Percentiles rank a stretch among this genome's conserved stretches.
Evolutionary conservation across 768 basidiomycete species (phyloP).

Genomic region (Boletus speciosus): DNA sequence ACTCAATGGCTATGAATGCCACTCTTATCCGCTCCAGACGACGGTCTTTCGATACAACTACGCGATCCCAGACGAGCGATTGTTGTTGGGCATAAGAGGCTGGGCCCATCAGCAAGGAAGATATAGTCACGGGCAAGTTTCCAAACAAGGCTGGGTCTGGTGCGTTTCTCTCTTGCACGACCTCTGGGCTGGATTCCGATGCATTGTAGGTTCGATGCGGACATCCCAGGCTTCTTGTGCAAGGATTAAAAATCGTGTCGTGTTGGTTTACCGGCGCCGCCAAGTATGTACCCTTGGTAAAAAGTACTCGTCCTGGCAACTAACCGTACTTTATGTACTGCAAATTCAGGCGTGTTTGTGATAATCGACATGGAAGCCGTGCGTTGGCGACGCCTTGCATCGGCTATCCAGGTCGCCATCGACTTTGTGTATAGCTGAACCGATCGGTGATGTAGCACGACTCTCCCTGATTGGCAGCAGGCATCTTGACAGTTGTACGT

Average conservation of each 20-base stretch:
- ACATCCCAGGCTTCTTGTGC: conserved; percentile 10
- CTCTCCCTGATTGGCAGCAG: not conserved
- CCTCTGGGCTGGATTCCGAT: not conserved
- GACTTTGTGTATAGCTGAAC: not conserved
- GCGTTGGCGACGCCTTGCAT: not conserved
- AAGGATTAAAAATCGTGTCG: not conserved
- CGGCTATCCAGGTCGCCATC: not conserved
- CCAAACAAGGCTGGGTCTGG: conserved; percentile 19
- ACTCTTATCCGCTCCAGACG: conserved; percentile 4
- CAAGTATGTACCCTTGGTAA: not conserved
- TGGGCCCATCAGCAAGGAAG: conserved; percentile 14
- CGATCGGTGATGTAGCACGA: not conserved
- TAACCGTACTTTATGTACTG: not conserved
- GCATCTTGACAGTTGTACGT: not conserved
- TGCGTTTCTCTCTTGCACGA: not conserved
- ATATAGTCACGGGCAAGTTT: not conserved
- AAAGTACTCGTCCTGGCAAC: not conserved
- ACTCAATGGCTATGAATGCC: not conserved
- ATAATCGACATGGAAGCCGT: not conserved
- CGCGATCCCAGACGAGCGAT: conserved; percentile 10
- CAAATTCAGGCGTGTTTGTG: not conserved
- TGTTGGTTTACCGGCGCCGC: not conserved
- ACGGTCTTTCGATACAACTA: conserved; percentile 29
- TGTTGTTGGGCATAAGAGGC: not conserved
- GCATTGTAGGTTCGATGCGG: conserved; percentile 20